Base-by-base conservation (phyloP, 352 stramenopile species). In the Globisporangium radiosum region DNA sequence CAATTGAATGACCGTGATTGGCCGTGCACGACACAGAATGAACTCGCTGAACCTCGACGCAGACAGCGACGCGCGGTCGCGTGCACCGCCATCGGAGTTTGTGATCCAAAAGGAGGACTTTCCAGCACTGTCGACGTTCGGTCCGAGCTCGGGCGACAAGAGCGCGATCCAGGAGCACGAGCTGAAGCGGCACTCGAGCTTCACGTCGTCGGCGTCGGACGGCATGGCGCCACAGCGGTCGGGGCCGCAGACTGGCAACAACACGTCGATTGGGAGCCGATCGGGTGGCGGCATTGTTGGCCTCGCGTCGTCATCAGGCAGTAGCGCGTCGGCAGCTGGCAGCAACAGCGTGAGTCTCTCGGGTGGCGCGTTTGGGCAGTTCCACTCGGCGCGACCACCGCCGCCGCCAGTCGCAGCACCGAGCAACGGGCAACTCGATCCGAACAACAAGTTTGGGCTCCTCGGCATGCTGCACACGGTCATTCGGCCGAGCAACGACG, bases 21-120 rank as follows among this genome's bases (percentile, higher is more conserved):
- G 25, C 2, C 25, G 25, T 33, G 25, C 25, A 33, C 25, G 25
- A 33, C 25, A 33, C 42, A 90, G 81, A 55, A 83, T 87, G 77
- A 71, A 73, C 39, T 79, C 81, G 11, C 64, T 87, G 60, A 75
- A 73, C 8, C 56, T 89, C 55, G 81, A 89, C 52, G 56, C 51
- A n/a, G 63, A 68, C 7, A 56, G 60, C 7, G 62, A 67, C 40
- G 65, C 75, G 48, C 71, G 75, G 0, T 67, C 75, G 59, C 72
- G 77, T 3, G 66, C 72, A 7, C 77, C 78, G 47, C 73, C 70
- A 37, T 87, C 84, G 7, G 84, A 94, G 64, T 94, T 94, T 73
- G 74, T 88, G 38, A 92, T 94, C 55, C 84, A 94, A 63, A 94
- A 94, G 56, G 84, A 94, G 54, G 84, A 94, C 40, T 94, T 94